Conservation (phyloP, 805 yeast species). For the Pichia pseudocactophila region DNA sequence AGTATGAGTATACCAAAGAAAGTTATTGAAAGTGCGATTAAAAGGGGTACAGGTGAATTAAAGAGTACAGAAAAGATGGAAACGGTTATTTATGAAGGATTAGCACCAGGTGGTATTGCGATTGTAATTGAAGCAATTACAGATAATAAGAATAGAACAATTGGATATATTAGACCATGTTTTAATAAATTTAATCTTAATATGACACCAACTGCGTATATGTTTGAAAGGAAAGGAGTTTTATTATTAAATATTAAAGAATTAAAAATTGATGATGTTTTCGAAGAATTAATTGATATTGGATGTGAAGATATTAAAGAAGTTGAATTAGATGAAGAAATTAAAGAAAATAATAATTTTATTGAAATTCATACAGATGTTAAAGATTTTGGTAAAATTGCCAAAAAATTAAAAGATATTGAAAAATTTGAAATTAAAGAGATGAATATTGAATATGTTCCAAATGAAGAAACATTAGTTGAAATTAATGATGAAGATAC, state of each 20-base stretch:
- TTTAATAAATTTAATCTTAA: constrained; percentile 56
- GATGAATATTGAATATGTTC: constrained; percentile 58
- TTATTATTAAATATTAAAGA: constrained; percentile 41
- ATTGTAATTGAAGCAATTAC: constrained; percentile 80
- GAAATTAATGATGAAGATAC: constrained; percentile 46
- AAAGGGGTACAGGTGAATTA: constrained; percentile 69
- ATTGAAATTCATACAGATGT: constrained; percentile 57
- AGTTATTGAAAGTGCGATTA: constrained; percentile 80
- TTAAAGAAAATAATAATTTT: constrained; percentile 12
- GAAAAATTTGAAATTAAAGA: constrained; percentile 55
- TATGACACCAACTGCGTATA: constrained; percentile 67
- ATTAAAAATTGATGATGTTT: constrained; percentile 46
- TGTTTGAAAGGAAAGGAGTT: constrained; percentile 74
- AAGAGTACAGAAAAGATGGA: constrained; percentile 38
- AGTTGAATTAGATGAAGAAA: constrained; percentile 13
- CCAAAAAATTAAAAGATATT: constrained; percentile 44
- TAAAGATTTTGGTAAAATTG: constrained; percentile 49
- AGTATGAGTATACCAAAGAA: constrained; percentile 71
- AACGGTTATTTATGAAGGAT: constrained; percentile 69
- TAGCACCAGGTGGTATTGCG: constrained; percentile 90
- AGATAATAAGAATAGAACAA: constrained; percentile 78
- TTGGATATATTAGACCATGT: constrained; percentile 65
- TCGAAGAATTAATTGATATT: constrained; percentile 67
- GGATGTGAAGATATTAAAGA: constrained; percentile 66
- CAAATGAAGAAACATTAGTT: constrained; percentile 53